Conservation (phyloP, 441 rosid species). For the Raphanus hybrid region DNA sequence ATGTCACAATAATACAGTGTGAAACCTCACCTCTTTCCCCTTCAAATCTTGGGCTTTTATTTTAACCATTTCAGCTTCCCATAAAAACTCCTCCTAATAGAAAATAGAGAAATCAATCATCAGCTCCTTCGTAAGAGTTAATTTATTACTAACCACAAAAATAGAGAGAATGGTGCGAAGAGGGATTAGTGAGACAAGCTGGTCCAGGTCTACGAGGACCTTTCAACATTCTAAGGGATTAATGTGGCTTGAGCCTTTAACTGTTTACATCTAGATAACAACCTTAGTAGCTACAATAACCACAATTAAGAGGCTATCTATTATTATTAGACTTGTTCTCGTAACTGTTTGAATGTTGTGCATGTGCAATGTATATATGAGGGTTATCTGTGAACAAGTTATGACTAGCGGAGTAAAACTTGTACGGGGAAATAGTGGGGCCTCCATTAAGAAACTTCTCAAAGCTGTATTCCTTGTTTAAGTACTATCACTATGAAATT, state of each 20-base stretch:
- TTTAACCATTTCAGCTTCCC: slow-evolving; percentile 99
- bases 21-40: slow-evolving; percentile 94
- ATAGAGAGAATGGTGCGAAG: slow-evolving; percentile 9
- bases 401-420: neutral
- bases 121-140: slow-evolving; percentile 26
- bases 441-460: slow-evolving; percentile 9
- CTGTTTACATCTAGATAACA: slow-evolving; percentile 22
- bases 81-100: slow-evolving; percentile 93
- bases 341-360: slow-evolving; percentile 20
- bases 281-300: slow-evolving; percentile 28
- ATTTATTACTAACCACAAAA: slow-evolving; percentile 23
- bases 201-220: slow-evolving; percentile 23
- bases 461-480: slow-evolving; percentile 11
- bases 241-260: slow-evolving; percentile 29
- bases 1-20: slow-evolving; percentile 22
- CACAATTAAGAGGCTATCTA: slow-evolving; percentile 18
- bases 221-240: slow-evolving; percentile 25
- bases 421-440: slow-evolving; percentile 19
- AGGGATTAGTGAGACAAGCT: slow-evolving; percentile 22
- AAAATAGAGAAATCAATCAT: slow-evolving; percentile 20
- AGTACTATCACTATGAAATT: neutral
- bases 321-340: slow-evolving; percentile 15
- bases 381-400: slow-evolving; percentile 18
- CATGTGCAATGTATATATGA: slow-evolving; percentile 20
- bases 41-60: slow-evolving; percentile 98